Percentiles rank a stretch among this genome's conserved stretches.
Conservation (phyloP, 176 grass and related monocot genomes). For the Hyparrhenia diplandra region DNA sequence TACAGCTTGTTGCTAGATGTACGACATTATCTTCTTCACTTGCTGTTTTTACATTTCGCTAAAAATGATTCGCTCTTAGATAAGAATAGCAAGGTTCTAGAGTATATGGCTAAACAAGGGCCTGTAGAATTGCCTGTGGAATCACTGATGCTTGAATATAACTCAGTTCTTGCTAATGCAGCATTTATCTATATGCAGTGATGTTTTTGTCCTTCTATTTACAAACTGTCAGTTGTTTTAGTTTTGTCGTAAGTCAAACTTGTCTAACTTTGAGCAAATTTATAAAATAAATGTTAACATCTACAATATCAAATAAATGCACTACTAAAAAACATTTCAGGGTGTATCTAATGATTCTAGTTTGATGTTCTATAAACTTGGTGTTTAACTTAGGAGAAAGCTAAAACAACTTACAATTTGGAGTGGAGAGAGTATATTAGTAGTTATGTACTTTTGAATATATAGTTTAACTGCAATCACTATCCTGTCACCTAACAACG, state of each 20-base stretch:
- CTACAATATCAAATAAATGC: background rate
- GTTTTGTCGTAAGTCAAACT: background rate
- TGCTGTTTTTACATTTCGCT: background rate
- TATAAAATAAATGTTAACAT: background rate
- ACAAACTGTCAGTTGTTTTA: background rate
- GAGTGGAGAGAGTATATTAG: background rate
- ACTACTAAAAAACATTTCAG: background rate
- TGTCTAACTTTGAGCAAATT: background rate
- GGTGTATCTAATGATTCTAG: background rate
- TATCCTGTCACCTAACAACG: background rate
- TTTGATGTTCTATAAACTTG: background rate
- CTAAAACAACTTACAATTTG: background rate
- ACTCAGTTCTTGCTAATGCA: background rate
- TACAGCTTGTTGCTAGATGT: background rate
- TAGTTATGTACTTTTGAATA: background rate
- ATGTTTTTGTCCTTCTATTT: background rate
- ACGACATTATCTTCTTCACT: background rate
- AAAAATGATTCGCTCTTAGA: background rate
- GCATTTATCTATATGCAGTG: background rate
- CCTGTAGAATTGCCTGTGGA: background rate
- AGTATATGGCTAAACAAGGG: background rate
- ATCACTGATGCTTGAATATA: background rate
- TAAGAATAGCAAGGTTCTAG: background rate
- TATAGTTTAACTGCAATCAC: background rate
- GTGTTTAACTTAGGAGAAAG: background rate